Evolutionary conservation across 345 rosid species (phyloP), one percentile per base, ranked within the genome.

Genomic region (Rhodamnia argentea): DNA sequence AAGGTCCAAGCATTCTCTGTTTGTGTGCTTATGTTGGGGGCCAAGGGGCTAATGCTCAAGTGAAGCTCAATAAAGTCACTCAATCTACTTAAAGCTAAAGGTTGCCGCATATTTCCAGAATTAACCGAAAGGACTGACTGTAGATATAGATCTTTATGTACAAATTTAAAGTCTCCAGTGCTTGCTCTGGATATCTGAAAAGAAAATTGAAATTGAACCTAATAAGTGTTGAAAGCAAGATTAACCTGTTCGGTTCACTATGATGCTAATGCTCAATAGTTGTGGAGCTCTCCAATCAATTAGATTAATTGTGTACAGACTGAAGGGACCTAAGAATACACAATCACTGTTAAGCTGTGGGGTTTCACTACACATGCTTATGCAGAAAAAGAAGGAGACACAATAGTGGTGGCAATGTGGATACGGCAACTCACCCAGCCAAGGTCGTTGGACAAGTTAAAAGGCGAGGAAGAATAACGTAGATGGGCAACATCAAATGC

Each of bases 391-490:
- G 12, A 24, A 7, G 26, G 13, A 83, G 53, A 27, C 40, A 51
- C 23, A 52, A 55, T 83, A 83, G 78, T 70, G 44, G 44, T 70
- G 78, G 44, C 24, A 70, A 70, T 9, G 44, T 32, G 44, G 16
- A 53, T 53, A 44, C 26, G 14, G 87, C 82, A 83, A 88, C 90
- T 90, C 87, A 95, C 99, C 99, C 98, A 10, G 97, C 99, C 32
- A 95, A 94, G 87, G 91, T 83, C n/a, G 98, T 95, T 60, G 97
- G 98, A 88, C 96, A 94, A 86, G 96, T 90, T 86, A 96, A 88
- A 88, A 97, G 99, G 78, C 98, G 98, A 70, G 98, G 99, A 57
- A 93, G 94, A 87, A 95, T 85, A 83, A 94, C 93, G 78, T 97
- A 88, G 84, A 97, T 93, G 42, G 98, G 99, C 85, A 97, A 84